Evolutionary conservation across 139 green algal genomes (phyloP), one percentile per base, ranked within the genome.

Genomic region (Chlamydomonas sphaeroides): DNA sequence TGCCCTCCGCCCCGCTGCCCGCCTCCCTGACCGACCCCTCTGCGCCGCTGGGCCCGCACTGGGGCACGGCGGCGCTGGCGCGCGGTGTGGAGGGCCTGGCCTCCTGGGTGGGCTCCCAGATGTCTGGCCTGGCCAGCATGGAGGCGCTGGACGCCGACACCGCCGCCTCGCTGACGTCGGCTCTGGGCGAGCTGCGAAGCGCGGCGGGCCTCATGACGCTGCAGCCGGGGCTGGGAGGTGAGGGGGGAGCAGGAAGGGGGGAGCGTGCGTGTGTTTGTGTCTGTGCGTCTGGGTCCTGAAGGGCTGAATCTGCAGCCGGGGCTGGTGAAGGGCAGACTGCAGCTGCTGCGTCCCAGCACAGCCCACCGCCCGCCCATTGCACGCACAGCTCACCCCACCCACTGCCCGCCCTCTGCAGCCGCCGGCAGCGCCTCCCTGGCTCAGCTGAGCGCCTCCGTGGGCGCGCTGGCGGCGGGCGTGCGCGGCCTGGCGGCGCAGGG

Each of bases 141-240:
- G 74, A 71, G 74, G 18, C 71, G 59, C 41, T 71, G 28, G 74
- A 80, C 36, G 39, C 59, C 5, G 38, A 25, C 5, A 61, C 74
- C 17, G 61, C 74, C 8, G 59, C 74, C 17, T 45, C 59, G 15
- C 74, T 80, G 74, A 70, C 59, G 30, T 62, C 41, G 36, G 74
- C 74, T 38, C 59, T 80, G 38, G 65, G 25, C 38, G 59, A 80
- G 41, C 74, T 80, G 32, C 59, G 74, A 3, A 30, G 61, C 30
- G 74, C 71, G 30, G 74, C 74, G 30, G 74, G 74, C 30, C 6
- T 80, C 38, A 80, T 80, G 74, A 80, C 74, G 30, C 74, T 80
- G 74, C 74, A 59, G 74, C 74, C 74, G 32, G 59, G n/a, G 28
- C 38, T 80, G 74, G 74, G 56, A 48, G 72, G 56, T 68, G 57